Percentiles rank a stretch among this genome's conserved stretches.
Evolutionary conservation across 2,329 filamentous ascomycete species (phyloP).

Genomic region (Pseudopithomyces chartarum): DNA sequence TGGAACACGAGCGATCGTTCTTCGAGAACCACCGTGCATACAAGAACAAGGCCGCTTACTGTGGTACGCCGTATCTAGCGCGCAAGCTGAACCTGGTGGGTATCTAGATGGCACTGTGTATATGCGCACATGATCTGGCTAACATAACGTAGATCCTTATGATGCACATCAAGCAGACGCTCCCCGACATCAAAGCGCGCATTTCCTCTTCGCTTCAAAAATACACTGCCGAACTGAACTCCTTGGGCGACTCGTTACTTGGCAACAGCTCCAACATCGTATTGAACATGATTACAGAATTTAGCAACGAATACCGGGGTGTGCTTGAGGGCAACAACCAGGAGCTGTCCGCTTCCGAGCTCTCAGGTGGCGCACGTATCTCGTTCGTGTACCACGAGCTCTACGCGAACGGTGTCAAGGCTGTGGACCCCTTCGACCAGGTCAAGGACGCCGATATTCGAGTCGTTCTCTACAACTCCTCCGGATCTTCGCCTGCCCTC

Average conservation of each 20-base stretch:
- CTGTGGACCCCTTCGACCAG: slow-evolving; percentile 94
- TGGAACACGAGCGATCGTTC: slow-evolving; percentile 94
- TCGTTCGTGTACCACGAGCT: slow-evolving; percentile 99
- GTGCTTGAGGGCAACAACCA: slow-evolving; percentile 96
- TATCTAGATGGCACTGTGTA: slow-evolving; percentile 4
- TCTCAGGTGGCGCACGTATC: slow-evolving; percentile 96
- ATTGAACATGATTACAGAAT: slow-evolving; percentile 98
- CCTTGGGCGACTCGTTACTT: slow-evolving; percentile 89
- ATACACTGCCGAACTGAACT: slow-evolving; percentile 79
- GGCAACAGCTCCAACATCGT: slow-evolving; percentile 97
- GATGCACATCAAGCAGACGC: slow-evolving; percentile 99
- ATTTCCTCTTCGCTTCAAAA: slow-evolving; percentile 95
- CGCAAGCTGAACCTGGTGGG: slow-evolving; percentile 87
- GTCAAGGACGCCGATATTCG: slow-evolving; percentile 98
- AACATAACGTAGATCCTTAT: slow-evolving; percentile 74
- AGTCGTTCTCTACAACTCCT: slow-evolving; percentile 97
- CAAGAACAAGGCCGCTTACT: slow-evolving; percentile 97
- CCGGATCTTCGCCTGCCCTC: slow-evolving; percentile 93
- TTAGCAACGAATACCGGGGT: slow-evolving; percentile 95
- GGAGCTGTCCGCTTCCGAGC: slow-evolving; percentile 89
- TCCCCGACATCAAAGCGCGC: slow-evolving; percentile 96
- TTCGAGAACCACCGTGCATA: slow-evolving; percentile 99
- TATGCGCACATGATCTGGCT: slow-evolving; percentile 17
- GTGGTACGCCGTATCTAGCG: slow-evolving; percentile 94
- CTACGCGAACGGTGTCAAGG: slow-evolving; percentile 96